Conservation (phyloP, 2,329 filamentous ascomycete genomes). For the Ceratocystis lukuohia region DNA sequence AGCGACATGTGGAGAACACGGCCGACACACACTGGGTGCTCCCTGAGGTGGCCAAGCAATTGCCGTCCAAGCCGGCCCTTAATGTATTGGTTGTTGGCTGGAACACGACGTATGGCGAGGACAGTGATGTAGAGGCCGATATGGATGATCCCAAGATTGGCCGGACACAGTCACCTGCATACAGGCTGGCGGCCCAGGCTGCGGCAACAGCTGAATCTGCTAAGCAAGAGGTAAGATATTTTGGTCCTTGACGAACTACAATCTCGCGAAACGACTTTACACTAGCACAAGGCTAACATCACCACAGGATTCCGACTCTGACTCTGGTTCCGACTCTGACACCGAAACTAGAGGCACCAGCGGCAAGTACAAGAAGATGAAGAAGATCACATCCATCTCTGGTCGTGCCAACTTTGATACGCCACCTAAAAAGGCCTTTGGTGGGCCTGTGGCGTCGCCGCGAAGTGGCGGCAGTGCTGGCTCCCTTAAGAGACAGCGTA, state of each 20-base stretch:
- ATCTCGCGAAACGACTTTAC: neutral
- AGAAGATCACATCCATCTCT: constrained; percentile 16
- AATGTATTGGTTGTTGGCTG: constrained; percentile 48
- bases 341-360: constrained; percentile 1
- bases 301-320: constrained; percentile 19
- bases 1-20: constrained; percentile 46
- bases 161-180: constrained; percentile 28
- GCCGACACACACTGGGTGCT: constrained; percentile 68
- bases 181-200: constrained; percentile 21
- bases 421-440: constrained; percentile 9
- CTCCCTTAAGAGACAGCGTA: constrained; percentile 10
- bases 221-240: constrained; percentile 24
- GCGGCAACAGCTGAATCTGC: neutral
- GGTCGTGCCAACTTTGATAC: constrained; percentile 13
- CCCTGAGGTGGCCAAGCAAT: constrained; percentile 32
- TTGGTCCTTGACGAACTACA: neutral
- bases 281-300: neutral
- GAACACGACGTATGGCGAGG: constrained; percentile 35
- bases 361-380: constrained; percentile 16
- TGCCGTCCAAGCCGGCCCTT: constrained; percentile 30
- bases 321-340: constrained; percentile 16
- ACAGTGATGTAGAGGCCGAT: constrained; percentile 24
- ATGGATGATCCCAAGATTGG: constrained; percentile 25
- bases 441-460: constrained; percentile 17
- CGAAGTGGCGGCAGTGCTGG: constrained; percentile 10